These are phyloP conservation scores for Striga hermonthica DNA, from an alignment of 305 asterid species.

Conservation along the genomic window DNA sequence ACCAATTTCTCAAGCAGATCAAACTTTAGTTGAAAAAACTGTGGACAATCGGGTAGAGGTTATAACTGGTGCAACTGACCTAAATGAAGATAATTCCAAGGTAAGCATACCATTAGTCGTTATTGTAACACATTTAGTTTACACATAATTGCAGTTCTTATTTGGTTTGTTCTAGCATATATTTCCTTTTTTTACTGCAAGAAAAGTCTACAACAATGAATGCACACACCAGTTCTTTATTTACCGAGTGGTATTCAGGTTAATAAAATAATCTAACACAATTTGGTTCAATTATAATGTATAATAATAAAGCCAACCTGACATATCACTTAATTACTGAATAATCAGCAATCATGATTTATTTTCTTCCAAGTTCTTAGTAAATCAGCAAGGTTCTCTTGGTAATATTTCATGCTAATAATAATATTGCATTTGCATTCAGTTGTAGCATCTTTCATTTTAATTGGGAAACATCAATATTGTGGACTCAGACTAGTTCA, in stretches of 20 bases:
- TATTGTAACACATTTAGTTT: neutral
- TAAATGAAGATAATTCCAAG: conserved; percentile 5
- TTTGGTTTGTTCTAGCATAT: neutral
- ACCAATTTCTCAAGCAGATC: conserved; percentile 6
- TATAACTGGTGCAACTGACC: neutral
- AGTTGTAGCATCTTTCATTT: neutral
- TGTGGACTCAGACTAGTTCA: neutral
- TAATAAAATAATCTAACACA: neutral
- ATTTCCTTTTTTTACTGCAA: neutral
- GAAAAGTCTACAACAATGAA: neutral
- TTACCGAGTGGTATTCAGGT: neutral
- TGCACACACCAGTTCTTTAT: neutral
- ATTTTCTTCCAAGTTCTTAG: neutral
- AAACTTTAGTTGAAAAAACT: neutral
- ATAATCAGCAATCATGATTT: neutral
- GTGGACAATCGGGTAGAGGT: neutral
- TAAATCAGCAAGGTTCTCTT: neutral
- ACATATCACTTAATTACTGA: neutral
- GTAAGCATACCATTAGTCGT: neutral
- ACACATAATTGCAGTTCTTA: neutral
- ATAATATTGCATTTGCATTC: neutral
- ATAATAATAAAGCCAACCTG: neutral
- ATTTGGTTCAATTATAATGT: neutral
- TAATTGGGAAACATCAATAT: neutral
- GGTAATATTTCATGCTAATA: conserved; percentile 2